Conservation (phyloP, 371 early-diverging fungal genomes). For the Mortierella sp. region DNA sequence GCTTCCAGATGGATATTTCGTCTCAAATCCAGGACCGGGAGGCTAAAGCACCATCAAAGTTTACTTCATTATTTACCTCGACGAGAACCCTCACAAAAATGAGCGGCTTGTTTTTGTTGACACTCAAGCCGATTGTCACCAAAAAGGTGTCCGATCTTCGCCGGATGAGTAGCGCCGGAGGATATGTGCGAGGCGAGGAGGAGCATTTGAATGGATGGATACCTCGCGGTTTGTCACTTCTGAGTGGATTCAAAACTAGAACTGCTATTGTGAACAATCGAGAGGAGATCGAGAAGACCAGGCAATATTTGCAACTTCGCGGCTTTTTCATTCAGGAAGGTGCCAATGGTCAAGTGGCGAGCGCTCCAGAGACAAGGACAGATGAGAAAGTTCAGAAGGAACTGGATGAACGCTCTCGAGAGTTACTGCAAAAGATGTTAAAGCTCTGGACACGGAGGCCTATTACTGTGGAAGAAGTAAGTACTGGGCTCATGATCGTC, state of each 20-base stretch:
- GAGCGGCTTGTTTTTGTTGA: slow-evolving; percentile 70
- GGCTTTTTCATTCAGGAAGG: slow-evolving; percentile 2
- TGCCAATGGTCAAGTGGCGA: not conserved
- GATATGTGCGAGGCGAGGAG: slow-evolving; percentile 91
- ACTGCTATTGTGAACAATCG: slow-evolving; percentile 55
- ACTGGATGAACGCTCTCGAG: slow-evolving; percentile 23
- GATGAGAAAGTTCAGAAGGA: not conserved
- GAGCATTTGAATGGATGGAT: slow-evolving; percentile 75
- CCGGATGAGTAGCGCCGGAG: slow-evolving; percentile 82
- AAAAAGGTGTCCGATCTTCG: slow-evolving; percentile 76
- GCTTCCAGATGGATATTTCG: slow-evolving; percentile 76
- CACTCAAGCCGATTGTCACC: slow-evolving; percentile 72
- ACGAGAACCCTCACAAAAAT: slow-evolving; percentile 59
- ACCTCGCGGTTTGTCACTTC: slow-evolving; percentile 80
- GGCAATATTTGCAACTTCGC: slow-evolving; percentile 57
- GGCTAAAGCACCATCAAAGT: slow-evolving; percentile 5
- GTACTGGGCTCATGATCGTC: not conserved
- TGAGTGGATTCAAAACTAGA: slow-evolving; percentile 71
- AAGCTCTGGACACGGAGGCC: slow-evolving; percentile 64
- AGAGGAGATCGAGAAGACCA: slow-evolving; percentile 67
- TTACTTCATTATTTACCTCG: slow-evolving; percentile 41
- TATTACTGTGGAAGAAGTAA: slow-evolving; percentile 66
- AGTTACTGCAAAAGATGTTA: slow-evolving; percentile 59
- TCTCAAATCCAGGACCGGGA: slow-evolving; percentile 71
- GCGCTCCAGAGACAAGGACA: not conserved